These are phyloP conservation scores for Mycena galopus DNA, from an alignment of 768 basidiomycete species.

Conservation along the genomic window DNA sequence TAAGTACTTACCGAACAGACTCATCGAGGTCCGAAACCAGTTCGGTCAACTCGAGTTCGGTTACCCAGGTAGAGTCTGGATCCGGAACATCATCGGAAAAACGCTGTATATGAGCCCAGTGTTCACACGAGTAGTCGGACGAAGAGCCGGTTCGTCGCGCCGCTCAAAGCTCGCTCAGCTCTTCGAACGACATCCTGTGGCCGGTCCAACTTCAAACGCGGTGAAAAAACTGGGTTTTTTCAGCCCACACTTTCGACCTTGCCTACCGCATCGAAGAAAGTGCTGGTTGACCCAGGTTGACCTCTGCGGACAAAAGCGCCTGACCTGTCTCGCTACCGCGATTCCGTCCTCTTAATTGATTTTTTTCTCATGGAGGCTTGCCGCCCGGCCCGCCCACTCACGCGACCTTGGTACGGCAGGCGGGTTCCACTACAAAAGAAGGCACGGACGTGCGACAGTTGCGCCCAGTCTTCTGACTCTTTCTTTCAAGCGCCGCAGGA, in stretches of 20 bases:
- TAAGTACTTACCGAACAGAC: too few relatives aligned
- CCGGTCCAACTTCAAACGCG: too few relatives aligned
- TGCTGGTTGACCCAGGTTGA: too few relatives aligned
- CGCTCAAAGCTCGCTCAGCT: neutral
- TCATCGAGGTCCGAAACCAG: too few relatives aligned
- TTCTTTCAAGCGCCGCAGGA: constrained; percentile 5
- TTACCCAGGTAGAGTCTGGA: neutral
- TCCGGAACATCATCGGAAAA: neutral
- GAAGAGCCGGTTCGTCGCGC: neutral
- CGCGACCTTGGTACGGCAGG: constrained; percentile 22
- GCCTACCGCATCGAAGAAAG: too few relatives aligned
- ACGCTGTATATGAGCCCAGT: neutral
- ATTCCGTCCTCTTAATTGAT: too few relatives aligned
- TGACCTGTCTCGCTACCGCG: too few relatives aligned
- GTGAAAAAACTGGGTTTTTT: neutral
- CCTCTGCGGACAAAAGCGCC: too few relatives aligned
- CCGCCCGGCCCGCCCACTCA: constrained; percentile 25
- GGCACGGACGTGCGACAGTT: neutral
- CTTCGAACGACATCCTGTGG: neutral
- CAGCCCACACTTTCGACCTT: neutral
- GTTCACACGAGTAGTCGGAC: neutral
- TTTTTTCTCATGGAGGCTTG: neutral
- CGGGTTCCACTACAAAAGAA: constrained; percentile 19
- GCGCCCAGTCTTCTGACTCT: constrained; percentile 16
- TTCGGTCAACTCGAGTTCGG: too few relatives aligned